These are phyloP conservation scores for Chaetoceros tenuissimus DNA, from an alignment of 108 stramenopile species.

Conservation along the genomic window DNA sequence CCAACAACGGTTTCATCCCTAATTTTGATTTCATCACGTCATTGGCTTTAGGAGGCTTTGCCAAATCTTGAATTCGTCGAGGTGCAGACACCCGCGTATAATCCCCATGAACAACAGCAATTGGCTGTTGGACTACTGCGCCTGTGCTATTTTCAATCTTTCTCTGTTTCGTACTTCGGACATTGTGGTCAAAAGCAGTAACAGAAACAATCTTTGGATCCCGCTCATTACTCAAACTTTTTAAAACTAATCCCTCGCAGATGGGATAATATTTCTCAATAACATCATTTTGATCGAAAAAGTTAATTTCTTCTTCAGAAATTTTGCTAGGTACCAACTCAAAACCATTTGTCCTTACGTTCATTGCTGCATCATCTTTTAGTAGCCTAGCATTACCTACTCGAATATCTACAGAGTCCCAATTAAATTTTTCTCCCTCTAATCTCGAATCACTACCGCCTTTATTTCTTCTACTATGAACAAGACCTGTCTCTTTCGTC, in stretches of 20 bases:
- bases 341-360: conserved; percentile 34
- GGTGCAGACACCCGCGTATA: conserved; percentile 49
- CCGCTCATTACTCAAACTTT: not conserved
- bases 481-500: conserved; percentile 22
- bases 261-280: conserved; percentile 39
- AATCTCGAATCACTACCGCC: conserved; percentile 28
- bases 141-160: conserved; percentile 15
- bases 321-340: conserved; percentile 8
- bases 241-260: conserved; percentile 27
- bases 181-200: conserved; percentile 57
- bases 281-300: conserved; percentile 31
- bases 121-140: conserved; percentile 28
- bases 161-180: conserved; percentile 22
- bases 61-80: conserved; percentile 28
- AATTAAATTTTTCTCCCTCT: conserved; percentile 28
- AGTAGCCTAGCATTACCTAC: conserved; percentile 25
- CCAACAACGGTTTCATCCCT: conserved; percentile 21
- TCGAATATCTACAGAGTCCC: conserved; percentile 22
- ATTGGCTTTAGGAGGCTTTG: conserved; percentile 37
- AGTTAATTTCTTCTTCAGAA: conserved; percentile 21
- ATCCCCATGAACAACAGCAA: conserved; percentile 49
- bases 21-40: conserved; percentile 32
- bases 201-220: conserved; percentile 4
- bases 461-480: conserved; percentile 22
- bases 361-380: conserved; percentile 1